These are phyloP conservation scores for Phoenix roebelenii DNA, from an alignment of 176 grass and related monocot genomes.

Conservation along the genomic window DNA sequence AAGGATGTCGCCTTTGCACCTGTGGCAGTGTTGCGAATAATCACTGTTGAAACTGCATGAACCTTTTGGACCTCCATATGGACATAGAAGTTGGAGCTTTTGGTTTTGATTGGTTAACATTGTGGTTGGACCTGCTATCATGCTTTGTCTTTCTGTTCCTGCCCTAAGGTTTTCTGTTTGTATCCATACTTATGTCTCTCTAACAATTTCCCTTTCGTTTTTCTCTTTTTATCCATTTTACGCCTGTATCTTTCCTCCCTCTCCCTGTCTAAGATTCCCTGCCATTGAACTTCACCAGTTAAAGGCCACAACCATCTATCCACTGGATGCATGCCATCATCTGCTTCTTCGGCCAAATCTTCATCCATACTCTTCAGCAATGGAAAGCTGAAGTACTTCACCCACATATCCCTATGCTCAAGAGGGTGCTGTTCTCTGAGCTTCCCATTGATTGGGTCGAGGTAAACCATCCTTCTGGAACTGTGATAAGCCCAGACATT, in stretches of 20 bases:
- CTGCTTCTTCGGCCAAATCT: slow-evolving; percentile 91
- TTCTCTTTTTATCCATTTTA: slow-evolving; percentile 93
- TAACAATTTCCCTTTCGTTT: slow-evolving; percentile 64
- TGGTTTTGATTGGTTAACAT: too few species aligned
- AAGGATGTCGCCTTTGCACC: too few species aligned
- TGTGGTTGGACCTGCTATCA: background rate
- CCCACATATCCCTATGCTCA: slow-evolving; percentile 63
- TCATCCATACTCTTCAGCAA: slow-evolving; percentile 97
- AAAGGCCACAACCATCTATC: slow-evolving; percentile 76
- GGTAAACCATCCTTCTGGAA: slow-evolving; percentile 71
- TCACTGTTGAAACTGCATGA: too few species aligned
- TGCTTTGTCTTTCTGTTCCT: slow-evolving; percentile 26
- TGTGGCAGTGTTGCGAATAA: too few species aligned
- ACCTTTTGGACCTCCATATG: too few species aligned
- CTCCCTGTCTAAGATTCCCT: slow-evolving; percentile 66
- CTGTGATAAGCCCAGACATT: slow-evolving; percentile 99
- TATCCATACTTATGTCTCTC: slow-evolving; percentile 87
- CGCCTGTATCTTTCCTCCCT: slow-evolving; percentile 68
- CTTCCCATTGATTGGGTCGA: slow-evolving; percentile 55
- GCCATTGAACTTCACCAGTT: slow-evolving; percentile 84
- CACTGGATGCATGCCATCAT: slow-evolving; percentile 57
- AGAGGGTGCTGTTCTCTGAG: slow-evolving; percentile 63
- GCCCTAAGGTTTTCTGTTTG: slow-evolving; percentile 80
- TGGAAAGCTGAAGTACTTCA: slow-evolving; percentile 73
- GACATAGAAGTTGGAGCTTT: too few species aligned